Conservation (phyloP, 805 yeast genomes). For the Ogataea nitratoaversa region DNA sequence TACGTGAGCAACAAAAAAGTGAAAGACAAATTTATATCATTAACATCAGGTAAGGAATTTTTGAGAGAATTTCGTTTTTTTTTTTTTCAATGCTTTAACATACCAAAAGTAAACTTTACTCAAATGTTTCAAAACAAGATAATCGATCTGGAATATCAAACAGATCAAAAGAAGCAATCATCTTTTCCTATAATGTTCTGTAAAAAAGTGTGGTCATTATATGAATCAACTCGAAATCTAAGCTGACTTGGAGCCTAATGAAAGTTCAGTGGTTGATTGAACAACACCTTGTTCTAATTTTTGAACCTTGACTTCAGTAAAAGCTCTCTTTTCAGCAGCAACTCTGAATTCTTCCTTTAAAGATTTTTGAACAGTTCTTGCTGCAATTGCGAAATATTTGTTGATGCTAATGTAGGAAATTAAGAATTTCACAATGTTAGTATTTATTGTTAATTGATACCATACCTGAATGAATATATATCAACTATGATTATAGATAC, state of each 20-base stretch:
- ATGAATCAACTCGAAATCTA: too few species aligned
- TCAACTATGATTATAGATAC: slow-evolving; percentile 26
- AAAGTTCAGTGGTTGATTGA: slow-evolving; percentile 23
- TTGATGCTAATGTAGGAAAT: slow-evolving; percentile 47
- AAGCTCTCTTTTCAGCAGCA: slow-evolving; percentile 65
- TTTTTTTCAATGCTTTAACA: background rate
- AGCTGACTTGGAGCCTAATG: slow-evolving; percentile 14
- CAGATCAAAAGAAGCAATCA: too few species aligned
- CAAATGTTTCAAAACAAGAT: too few species aligned
- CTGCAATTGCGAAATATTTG: slow-evolving; percentile 88
- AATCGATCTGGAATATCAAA: too few species aligned
- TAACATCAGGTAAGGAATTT: background rate
- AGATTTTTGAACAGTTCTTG: slow-evolving; percentile 81
- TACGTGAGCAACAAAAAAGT: background rate
- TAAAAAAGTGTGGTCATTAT: too few species aligned
- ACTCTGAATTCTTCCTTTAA: slow-evolving; percentile 83
- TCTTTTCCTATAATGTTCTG: too few species aligned
- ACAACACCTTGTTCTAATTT: slow-evolving; percentile 66
- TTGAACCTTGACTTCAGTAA: slow-evolving; percentile 69
- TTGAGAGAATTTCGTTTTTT: background rate
- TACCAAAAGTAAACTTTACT: too few species aligned
- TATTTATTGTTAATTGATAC: too few species aligned
- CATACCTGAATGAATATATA: too few species aligned
- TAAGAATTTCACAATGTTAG: background rate
- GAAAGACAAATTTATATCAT: slow-evolving; percentile 1